A percentile compares a stretch with the other conserved stretches of the same genome.
phyloP scores from a whole-genome alignment of 768 basidiomycete species.

The Mycena chlorophos region DNA sequence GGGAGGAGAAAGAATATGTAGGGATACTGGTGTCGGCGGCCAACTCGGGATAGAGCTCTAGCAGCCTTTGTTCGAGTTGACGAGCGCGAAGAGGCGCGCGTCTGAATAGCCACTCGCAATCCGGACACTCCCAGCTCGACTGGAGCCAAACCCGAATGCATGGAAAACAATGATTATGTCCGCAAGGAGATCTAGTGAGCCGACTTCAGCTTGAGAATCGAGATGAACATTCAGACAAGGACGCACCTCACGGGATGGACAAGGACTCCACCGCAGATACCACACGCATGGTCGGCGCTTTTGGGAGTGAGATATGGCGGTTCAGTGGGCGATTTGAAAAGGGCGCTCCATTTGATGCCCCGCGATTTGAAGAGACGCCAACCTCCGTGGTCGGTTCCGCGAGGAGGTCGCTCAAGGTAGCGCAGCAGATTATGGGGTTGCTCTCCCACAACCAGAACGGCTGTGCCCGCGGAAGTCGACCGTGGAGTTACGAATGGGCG shows the following conservation, averaged over 20 bases:
- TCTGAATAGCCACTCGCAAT: not conserved
- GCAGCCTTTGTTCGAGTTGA: not conserved
- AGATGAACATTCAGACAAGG: not conserved
- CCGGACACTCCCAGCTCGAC: not conserved
- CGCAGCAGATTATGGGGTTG: not conserved
- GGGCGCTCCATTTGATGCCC: too few species aligned
- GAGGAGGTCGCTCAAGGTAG: not conserved
- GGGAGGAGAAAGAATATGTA: too few species aligned
- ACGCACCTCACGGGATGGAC: constrained; percentile 1
- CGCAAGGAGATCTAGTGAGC: constrained; percentile 5
- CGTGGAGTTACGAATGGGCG: too few species aligned
- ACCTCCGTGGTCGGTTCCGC: not conserved
- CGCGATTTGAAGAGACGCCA: not conserved
- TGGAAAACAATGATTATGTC: constrained; percentile 5
- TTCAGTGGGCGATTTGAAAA: not conserved
- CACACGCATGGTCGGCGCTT: not conserved
- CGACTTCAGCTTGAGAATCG: not conserved
- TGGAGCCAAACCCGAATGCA: constrained; percentile 5
- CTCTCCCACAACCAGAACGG: not conserved
- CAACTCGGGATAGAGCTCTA: not conserved
- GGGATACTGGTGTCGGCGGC: too few species aligned
- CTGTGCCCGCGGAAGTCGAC: not conserved
- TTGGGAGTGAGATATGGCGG: not conserved
- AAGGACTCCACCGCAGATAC: not conserved
- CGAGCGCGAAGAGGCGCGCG: not conserved